Evolutionary conservation across 257 asterid genomes (phyloP).

Genomic region (Misopates orontium): DNA sequence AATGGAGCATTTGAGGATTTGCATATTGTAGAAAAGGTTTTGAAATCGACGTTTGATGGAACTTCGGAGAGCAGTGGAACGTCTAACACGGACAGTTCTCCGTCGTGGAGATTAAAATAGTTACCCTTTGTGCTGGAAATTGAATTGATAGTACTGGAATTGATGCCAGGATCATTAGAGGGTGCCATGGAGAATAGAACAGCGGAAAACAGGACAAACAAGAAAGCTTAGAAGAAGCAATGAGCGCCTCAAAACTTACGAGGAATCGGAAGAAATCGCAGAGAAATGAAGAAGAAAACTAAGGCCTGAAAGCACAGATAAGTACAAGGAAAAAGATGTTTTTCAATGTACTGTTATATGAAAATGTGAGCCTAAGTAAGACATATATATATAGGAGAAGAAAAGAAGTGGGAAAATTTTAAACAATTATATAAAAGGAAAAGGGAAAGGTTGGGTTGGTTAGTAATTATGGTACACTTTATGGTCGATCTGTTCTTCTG

Average conservation of each 20-base stretch:
- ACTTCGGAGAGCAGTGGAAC: conserved; percentile 50
- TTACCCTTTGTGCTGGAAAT: conserved; percentile 28
- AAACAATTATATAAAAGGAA: conserved; percentile 7
- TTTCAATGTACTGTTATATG: neutral
- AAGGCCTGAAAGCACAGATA: neutral
- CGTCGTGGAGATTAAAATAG: conserved; percentile 38
- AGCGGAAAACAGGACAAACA: conserved; percentile 24
- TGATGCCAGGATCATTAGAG: conserved; percentile 44
- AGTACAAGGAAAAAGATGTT: neutral
- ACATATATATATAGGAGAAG: conserved; percentile 25
- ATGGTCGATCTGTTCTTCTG: conserved; percentile 20
- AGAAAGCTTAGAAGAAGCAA: too few relatives aligned
- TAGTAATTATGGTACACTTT: conserved; percentile 4
- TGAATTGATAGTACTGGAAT: conserved; percentile 26
- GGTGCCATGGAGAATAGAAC: conserved; percentile 46
- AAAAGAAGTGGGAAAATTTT: neutral
- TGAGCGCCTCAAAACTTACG: too few relatives aligned
- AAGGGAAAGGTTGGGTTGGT: conserved; percentile 22
- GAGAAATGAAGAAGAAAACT: conserved; percentile 18
- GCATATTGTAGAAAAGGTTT: conserved; percentile 44
- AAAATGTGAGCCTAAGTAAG: conserved; percentile 6
- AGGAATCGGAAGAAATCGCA: too few relatives aligned
- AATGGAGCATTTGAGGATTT: conserved; percentile 49
- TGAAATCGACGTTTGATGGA: conserved; percentile 60
- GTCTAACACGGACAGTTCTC: conserved; percentile 40